These are phyloP conservation scores for Nemania sp. DNA, from an alignment of 2,329 filamentous ascomycete genomes.

Conservation along the genomic window DNA sequence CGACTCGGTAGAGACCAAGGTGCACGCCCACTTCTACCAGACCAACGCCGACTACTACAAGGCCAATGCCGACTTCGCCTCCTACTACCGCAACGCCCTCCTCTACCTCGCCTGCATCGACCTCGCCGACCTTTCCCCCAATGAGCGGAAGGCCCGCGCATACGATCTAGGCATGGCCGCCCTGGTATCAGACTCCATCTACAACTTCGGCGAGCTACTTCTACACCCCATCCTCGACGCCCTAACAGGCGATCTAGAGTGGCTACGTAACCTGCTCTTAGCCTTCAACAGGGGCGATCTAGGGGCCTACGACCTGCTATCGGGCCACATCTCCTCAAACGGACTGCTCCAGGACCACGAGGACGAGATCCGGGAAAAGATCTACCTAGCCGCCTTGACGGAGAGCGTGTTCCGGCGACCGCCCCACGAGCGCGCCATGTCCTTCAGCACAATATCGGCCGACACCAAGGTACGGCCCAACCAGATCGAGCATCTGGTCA, in stretches of 20 bases:
- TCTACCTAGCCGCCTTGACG: constrained; percentile 94
- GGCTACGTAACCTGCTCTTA: constrained; percentile 95
- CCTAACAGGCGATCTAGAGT: constrained; percentile 81
- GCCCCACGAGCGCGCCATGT: constrained; percentile 94
- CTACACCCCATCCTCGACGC: constrained; percentile 95
- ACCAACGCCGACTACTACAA: constrained; percentile 96
- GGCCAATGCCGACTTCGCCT: constrained; percentile 91
- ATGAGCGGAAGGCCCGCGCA: constrained; percentile 84
- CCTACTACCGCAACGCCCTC: constrained; percentile 97
- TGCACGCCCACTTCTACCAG: constrained; percentile 96
- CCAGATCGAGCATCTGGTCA: constrained; percentile 97
- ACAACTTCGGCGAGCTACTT: constrained; percentile 99
- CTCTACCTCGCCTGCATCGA: constrained; percentile 98
- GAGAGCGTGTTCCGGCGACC: constrained; percentile 96
- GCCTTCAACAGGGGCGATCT: constrained; percentile 98
- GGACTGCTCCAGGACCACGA: constrained; percentile 82
- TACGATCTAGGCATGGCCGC: constrained; percentile 95
- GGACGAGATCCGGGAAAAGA: constrained; percentile 93
- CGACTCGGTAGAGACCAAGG: constrained; percentile 93
- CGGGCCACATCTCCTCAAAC: constrained; percentile 83
- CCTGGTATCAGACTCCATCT: constrained; percentile 92
- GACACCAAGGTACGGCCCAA: constrained; percentile 92
- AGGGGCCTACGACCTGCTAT: constrained; percentile 84
- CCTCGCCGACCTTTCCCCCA: constrained; percentile 76
- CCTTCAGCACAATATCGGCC: constrained; percentile 85